phyloP scores from a whole-genome alignment of 208 protist species.

The Borovskyia barvae region DNA sequence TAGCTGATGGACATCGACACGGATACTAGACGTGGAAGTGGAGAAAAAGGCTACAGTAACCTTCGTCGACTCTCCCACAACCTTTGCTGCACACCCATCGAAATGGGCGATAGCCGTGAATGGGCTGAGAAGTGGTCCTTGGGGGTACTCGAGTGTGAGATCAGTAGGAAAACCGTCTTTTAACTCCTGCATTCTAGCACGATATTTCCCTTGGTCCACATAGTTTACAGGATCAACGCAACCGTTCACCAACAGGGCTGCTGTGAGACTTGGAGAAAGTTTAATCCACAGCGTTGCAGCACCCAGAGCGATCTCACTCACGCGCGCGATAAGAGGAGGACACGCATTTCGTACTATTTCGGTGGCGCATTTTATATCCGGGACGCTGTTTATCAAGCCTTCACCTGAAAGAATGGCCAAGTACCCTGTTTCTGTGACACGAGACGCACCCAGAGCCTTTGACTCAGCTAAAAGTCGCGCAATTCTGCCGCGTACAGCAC shows the following conservation, averaged over 20 bases:
- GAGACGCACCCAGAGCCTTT: conserved; percentile 7
- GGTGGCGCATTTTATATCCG: conserved; percentile 9
- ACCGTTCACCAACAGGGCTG: conserved; percentile 25
- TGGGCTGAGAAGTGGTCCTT: conserved; percentile 24
- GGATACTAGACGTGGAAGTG: conserved; percentile 13
- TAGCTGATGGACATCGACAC: conserved; percentile 17
- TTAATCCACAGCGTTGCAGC: conserved; percentile 13
- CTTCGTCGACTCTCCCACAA: conserved; percentile 9
- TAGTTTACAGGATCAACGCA: conserved; percentile 26
- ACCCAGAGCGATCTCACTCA: conserved; percentile 21
- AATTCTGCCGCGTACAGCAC: conserved; percentile 13
- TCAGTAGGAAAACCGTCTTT: conserved; percentile 3
- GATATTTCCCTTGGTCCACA: conserved; percentile 18
- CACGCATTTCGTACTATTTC: conserved; percentile 13
- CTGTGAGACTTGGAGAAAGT: conserved; percentile 12
- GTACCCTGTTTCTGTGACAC: conserved; percentile 14
- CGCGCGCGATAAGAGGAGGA: conserved; percentile 9
- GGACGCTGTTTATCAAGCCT: conserved; percentile 12
- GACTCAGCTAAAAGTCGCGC: conserved; percentile 16
- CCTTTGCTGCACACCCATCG: conserved; percentile 8
- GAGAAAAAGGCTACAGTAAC: conserved; percentile 29
- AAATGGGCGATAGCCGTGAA: conserved; percentile 29
- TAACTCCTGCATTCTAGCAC: conserved; percentile 13
- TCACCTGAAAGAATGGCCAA: conserved; percentile 16
- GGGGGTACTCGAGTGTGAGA: conserved; percentile 25